Evolutionary conservation across 441 rosid species (phyloP), one percentile per base, ranked within the genome.

Genomic region (Populus hybrid): DNA sequence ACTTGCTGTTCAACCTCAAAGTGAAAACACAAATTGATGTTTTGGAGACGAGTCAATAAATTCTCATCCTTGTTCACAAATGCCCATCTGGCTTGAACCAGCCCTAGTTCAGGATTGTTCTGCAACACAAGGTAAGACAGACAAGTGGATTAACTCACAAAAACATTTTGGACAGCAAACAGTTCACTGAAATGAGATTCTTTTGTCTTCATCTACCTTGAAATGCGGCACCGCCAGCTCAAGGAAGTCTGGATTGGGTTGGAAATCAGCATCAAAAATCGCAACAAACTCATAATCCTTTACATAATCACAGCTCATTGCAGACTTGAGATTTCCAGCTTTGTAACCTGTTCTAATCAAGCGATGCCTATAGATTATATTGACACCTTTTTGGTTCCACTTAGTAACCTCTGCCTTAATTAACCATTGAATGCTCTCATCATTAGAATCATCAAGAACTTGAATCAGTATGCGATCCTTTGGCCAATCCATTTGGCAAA

Each of bases 1-100:
- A 95, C 99, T 83, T 93, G 98, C 81, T 95, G 99, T 76, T 95
- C 98, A 78, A 95, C 97, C 86, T 95, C 99, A 74, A 95, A 95
- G 83, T 95, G 99, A 82, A 92, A 95, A 78, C 98, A 88, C 73
- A 93, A 78, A 85, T 95, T 93, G 61, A 95, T 90, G 85, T 93
- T 89, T 80, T 93, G 99, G 63, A 93, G 95, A 76, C 97, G 94
- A 23, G 99, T 95, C 87, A 95, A 82, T 82, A 95, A 87, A 83
- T 95, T 95, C 84, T 91, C 98, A 76, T 95, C 91, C 86, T 92
- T 95, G 84, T 93, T 95, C 86, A 95, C 93, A 79, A 95, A 95
- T 29, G 90, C 72, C 99, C 99, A 95, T 82, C 97, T 87, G 12
- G 98, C 95, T 77, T 95, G 98, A 82, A 95, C 99, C 85, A 95